Conservation (phyloP, 2,329 filamentous ascomycete species). For the Colletotrichum theobromicola region DNA sequence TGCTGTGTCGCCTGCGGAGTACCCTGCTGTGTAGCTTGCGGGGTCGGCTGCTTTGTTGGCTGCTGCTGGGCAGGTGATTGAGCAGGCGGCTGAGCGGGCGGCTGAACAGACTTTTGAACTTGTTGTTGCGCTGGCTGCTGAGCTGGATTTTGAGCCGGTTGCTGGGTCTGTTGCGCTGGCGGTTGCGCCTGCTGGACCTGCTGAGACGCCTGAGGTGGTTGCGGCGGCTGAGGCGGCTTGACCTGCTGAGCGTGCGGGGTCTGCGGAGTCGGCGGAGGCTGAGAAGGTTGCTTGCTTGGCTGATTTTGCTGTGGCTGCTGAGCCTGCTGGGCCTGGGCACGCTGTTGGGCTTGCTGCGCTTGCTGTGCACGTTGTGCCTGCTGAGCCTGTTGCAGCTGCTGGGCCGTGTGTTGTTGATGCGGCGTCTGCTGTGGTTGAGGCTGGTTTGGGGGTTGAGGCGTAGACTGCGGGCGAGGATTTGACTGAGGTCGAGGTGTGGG, state of each 20-base stretch:
- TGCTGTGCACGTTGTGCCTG: slow-evolving; percentile 27
- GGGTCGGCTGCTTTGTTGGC: slow-evolving; percentile 33
- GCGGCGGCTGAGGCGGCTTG: slow-evolving; percentile 19
- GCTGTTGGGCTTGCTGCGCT: slow-evolving; percentile 16
- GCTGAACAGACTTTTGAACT: slow-evolving; percentile 29
- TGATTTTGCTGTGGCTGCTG: slow-evolving; percentile 19
- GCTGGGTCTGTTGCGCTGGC: slow-evolving; percentile 32
- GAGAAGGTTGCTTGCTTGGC: slow-evolving; percentile 30
- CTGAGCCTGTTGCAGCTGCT: slow-evolving; percentile 24
- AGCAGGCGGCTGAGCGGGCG: slow-evolving; percentile 32
- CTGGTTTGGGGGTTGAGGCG: slow-evolving; percentile 51
- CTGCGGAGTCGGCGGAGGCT: slow-evolving; percentile 23
- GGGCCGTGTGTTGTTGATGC: background rate
- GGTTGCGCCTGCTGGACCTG: slow-evolving; percentile 23
- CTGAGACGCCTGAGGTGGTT: slow-evolving; percentile 33
- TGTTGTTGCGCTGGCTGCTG: slow-evolving; percentile 32
- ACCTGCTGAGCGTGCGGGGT: slow-evolving; percentile 25
- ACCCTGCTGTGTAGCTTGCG: slow-evolving; percentile 11
- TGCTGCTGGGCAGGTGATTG: slow-evolving; percentile 16
- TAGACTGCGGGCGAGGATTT: background rate
- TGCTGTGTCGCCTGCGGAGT: slow-evolving; percentile 25
- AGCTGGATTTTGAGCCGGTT: slow-evolving; percentile 25
- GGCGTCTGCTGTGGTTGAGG: slow-evolving; percentile 43
- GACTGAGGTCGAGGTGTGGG: slow-evolving; percentile 1
- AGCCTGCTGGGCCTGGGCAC: slow-evolving; percentile 25